phyloP scores from a whole-genome alignment of 148 eudicot species.

The Camellia sinensis region DNA sequence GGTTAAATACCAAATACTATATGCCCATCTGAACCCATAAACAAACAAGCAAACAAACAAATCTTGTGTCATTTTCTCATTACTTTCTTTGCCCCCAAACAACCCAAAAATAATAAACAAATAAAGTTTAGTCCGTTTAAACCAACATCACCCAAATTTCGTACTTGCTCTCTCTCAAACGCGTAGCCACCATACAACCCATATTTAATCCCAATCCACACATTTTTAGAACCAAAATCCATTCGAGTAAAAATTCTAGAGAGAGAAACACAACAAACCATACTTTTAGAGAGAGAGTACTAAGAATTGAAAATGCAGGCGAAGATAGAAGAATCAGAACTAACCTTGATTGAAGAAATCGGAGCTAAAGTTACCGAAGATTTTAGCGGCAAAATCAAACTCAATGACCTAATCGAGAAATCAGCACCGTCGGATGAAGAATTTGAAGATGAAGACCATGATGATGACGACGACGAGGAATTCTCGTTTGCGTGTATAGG shows the following conservation, averaged over 20 bases:
- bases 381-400: background rate
- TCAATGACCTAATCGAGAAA: background rate
- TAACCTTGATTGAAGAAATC: background rate
- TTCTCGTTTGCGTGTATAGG: constrained; percentile 42
- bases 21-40: no score
- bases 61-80: background rate
- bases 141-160: background rate
- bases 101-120: background rate
- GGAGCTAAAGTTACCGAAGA: background rate
- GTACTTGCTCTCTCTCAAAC: constrained; percentile 11
- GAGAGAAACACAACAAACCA: background rate
- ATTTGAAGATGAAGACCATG: background rate
- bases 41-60: no score
- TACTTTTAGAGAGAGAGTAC: background rate
- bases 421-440: background rate
- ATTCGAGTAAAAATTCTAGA: background rate
- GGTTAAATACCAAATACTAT: no score
- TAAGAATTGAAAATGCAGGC: background rate
- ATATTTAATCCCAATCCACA: background rate
- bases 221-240: background rate
- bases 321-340: background rate
- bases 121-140: background rate
- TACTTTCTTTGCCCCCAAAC: constrained; percentile 9
- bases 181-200: constrained; percentile 1
- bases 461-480: constrained; percentile 30